Evolutionary conservation across 2,329 filamentous ascomycete species (phyloP), one percentile per base, ranked within the genome.

Genomic region (Colletotrichum chrysophilum): DNA sequence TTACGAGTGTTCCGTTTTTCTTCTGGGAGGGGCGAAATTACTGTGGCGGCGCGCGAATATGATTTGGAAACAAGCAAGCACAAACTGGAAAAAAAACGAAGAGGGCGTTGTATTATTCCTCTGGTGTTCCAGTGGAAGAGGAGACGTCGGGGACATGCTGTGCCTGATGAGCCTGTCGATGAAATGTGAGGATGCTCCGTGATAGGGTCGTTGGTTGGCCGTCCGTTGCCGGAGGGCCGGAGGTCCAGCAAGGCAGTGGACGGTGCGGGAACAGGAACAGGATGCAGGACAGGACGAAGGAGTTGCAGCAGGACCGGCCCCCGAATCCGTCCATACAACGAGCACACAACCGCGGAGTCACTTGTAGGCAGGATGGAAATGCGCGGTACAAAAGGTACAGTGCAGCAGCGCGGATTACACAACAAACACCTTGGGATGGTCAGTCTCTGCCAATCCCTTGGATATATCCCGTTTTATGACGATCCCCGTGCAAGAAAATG

Each of bases 81-180:
- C 5, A 4, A 12, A 48, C 10, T 48, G 38, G 16, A 10, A 16
- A 36, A 32, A 13, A 21, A 36, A 36, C 32, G 26, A 48, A 10
- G 13, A 6, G 32, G 21, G 34, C 18, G 71, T 62, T 68, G 43
- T 48, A 21, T 48, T 38, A 43, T 68, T 38, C 30, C 21, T 71
- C 26, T 60, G 43, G 1, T 48, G 43, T 13, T 64, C 43, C 34
- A 16, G 34, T 16, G 28, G 34, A 16, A 34, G 66, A 24, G 48
- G 32, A 14, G 14, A 66, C 21, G 21, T 18, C 14, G 24, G 56
- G 64, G 56, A 74, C 61, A 34, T 9, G 68, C 61, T n/a, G 68
- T 75, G 30, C 72, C 36, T 71, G 68, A 75, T 66, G 38, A 62
- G 24, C 68, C 36, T 74, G 61, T 14, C 34, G 55, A 28, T 30